Conservation (phyloP, 1,284 basidiomycete species). For the Melampsora abietis-canadensis region DNA sequence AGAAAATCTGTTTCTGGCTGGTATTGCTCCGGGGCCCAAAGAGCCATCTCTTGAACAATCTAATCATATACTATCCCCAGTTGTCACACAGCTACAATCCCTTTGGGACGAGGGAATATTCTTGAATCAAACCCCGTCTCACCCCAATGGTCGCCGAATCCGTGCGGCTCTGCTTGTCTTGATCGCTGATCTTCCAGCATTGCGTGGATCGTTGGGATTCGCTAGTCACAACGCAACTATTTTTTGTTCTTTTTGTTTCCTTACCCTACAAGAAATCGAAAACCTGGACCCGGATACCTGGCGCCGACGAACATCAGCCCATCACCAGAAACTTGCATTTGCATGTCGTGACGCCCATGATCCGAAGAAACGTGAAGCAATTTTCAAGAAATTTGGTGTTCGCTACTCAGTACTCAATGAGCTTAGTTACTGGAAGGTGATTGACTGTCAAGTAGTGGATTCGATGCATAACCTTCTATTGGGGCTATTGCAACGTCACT, state of each 20-base stretch:
- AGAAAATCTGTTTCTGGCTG: conserved; percentile 46
- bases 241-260: conserved; percentile 1
- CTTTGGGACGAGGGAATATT: not conserved
- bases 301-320: not conserved
- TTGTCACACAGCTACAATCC: not conserved
- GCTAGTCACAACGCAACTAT: not conserved
- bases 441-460: conserved; percentile 8
- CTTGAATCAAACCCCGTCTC: not conserved
- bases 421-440: not conserved
- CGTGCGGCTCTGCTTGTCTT: not conserved
- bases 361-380: not conserved
- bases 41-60: conserved; percentile 52
- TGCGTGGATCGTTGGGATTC: not conserved
- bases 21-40: conserved; percentile 55
- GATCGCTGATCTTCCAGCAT: conserved; percentile 8
- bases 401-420: not conserved
- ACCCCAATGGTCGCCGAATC: not conserved
- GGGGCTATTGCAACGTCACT: conserved; percentile 25
- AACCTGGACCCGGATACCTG: not conserved
- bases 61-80: not conserved
- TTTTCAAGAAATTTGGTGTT: not conserved
- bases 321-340: not conserved
- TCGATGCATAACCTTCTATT: conserved; percentile 37
- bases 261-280: not conserved
- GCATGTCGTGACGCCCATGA: not conserved